Evolutionary conservation across 805 yeast species (phyloP), one percentile per base, ranked within the genome.

Genomic region (Candida sphagnicola): DNA sequence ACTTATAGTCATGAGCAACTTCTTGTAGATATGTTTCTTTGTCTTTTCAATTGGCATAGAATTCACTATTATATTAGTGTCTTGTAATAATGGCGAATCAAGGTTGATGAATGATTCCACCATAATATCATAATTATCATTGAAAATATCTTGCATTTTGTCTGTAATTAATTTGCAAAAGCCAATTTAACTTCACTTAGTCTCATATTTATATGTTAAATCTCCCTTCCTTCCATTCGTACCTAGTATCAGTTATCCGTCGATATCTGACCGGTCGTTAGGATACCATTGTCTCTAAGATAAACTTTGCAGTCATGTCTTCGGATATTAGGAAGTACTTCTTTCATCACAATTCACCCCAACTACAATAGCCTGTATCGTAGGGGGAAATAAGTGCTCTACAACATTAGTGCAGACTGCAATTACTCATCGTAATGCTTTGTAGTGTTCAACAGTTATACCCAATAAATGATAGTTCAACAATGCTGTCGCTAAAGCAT

Each of bases 61-160:
- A 25, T 19, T 14, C 8, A 18, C 13, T 11, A 31, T 19, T 11
- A 31, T 17, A 18, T 10, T 31, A 5, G 34, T 18, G 23, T 31
- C 34, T n/a, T 31, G 23, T 31, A 31, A 19, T 19, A 31, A 31
- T 11, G 34, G 34, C 4, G 34, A 17, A 19, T 31, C 34, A 8
- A 31, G 23, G 23, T 31, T 31, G 15, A 17, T 18, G 25, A 31
- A 31, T n/a, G 34, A 31, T 19, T 31, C 17, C 12, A 31, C 15
- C 34, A 31, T 31, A 5, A 31, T 31, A 19, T 31, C 34, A n/a
- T 31, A 16, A 25, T 31, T 31, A 8, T 31, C 34, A 16, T 31
- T 18, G 25, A 31, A 31, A 19, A 31, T 25, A 16, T 31, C 34
- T 11, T 17, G 25, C 34, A 31, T 31, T 10, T 10, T 30, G 12